A percentile compares a stretch with the other conserved stretches of the same genome.
These are phyloP conservation scores for Solanum hybrid DNA, from an alignment of 305 asterid species.

Conservation along the genomic window DNA sequence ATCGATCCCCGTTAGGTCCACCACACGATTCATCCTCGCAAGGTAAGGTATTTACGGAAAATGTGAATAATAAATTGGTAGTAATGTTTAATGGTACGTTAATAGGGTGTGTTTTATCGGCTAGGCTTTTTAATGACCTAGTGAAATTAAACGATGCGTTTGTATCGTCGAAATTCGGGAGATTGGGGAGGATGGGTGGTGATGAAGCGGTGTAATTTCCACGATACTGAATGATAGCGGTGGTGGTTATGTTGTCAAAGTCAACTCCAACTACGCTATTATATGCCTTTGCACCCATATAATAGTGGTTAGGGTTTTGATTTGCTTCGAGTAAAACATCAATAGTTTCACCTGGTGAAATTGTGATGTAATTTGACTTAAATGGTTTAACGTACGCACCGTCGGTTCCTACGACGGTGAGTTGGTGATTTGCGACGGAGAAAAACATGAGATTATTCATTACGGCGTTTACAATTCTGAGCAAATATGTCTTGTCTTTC, in stretches of 20 bases:
- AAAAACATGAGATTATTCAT: constrained; percentile 57
- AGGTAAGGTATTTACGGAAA: constrained; percentile 33
- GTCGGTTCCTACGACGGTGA: constrained; percentile 52
- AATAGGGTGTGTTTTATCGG: constrained; percentile 21
- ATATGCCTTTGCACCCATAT: constrained; percentile 42
- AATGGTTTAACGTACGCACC: constrained; percentile 48
- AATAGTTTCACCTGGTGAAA: constrained; percentile 54
- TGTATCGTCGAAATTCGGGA: constrained; percentile 18
- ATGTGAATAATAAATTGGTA: constrained; percentile 22
- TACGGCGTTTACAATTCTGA: constrained; percentile 43
- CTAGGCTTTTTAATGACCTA: constrained; percentile 27
- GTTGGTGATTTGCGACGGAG: constrained; percentile 39
- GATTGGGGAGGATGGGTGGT: constrained; percentile 19
- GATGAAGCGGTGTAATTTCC: constrained; percentile 18
- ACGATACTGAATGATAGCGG: constrained; percentile 33
- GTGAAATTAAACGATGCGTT: constrained; percentile 24
- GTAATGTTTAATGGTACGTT: constrained; percentile 30
- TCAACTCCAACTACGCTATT: not conserved
- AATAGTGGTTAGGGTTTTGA: constrained; percentile 37
- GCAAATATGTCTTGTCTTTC: constrained; percentile 40
- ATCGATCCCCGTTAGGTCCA: constrained; percentile 14
- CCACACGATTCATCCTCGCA: constrained; percentile 19
- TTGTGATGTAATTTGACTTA: constrained; percentile 26
- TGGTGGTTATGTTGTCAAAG: constrained; percentile 20
- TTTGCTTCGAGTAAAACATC: constrained; percentile 43